Conservation (phyloP, 108 stramenopile genomes). For the Pelagomonas calceolata region DNA sequence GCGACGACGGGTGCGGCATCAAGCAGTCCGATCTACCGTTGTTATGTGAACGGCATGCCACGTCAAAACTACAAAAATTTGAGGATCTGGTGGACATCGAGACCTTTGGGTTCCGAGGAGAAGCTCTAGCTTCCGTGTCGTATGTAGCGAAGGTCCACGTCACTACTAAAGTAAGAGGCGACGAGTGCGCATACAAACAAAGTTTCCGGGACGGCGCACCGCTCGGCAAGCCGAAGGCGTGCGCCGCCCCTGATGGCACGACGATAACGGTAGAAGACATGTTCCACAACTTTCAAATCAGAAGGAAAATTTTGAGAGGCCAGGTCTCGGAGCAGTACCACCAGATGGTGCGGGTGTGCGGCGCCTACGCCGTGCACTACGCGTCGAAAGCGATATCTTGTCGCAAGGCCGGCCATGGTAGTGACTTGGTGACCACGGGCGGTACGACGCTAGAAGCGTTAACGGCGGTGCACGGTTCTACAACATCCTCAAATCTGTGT, state of each 20-base stretch:
- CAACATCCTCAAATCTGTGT: too few relatives aligned
- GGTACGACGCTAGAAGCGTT: constrained; percentile 22
- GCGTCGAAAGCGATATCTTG: constrained; percentile 66
- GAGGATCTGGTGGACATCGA: constrained; percentile 65
- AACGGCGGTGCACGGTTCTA: not conserved
- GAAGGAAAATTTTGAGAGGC: constrained; percentile 51
- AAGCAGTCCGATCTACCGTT: constrained; percentile 53
- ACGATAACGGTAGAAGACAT: constrained; percentile 82
- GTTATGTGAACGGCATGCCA: constrained; percentile 88
- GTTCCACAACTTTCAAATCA: constrained; percentile 87
- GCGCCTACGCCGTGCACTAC: constrained; percentile 78
- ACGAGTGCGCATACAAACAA: constrained; percentile 56
- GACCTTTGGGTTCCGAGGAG: constrained; percentile 98
- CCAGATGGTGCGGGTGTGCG: constrained; percentile 61
- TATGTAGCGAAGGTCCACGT: constrained; percentile 44
- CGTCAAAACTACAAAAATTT: constrained; percentile 68
- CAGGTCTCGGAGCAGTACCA: constrained; percentile 72
- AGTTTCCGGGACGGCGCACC: constrained; percentile 63
- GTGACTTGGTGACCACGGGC: constrained; percentile 31
- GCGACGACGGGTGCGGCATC: constrained; percentile 66
- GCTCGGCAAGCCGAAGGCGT: constrained; percentile 50
- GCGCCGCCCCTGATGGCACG: constrained; percentile 78
- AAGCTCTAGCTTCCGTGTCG: constrained; percentile 61
- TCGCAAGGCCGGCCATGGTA: constrained; percentile 37
- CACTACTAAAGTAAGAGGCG: constrained; percentile 14